These are phyloP conservation scores for Boletus eberwhitei DNA, from an alignment of 768 basidiomycete genomes.

Conservation along the genomic window DNA sequence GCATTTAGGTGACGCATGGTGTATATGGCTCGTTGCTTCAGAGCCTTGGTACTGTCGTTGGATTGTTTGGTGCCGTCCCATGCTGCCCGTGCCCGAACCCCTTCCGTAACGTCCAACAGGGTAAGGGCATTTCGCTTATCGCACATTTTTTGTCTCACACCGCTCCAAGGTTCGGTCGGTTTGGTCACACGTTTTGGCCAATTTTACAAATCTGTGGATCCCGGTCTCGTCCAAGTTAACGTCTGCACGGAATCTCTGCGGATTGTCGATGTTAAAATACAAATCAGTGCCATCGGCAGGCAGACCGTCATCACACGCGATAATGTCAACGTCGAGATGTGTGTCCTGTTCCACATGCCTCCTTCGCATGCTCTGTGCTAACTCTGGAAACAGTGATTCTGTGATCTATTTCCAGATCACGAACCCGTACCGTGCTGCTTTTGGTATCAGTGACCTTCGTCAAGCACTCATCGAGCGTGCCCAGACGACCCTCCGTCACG, in stretches of 20 bases:
- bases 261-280: slow-evolving; percentile 93
- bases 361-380: not conserved
- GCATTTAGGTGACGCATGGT: slow-evolving; percentile 67
- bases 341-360: not conserved
- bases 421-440: slow-evolving; percentile 91
- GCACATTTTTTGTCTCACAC: slow-evolving; percentile 15
- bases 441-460: slow-evolving; percentile 87
- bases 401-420: slow-evolving; percentile 91
- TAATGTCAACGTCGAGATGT: slow-evolving; percentile 95
- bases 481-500: slow-evolving; percentile 95
- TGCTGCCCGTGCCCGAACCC: slow-evolving; percentile 86
- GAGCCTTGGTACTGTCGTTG: slow-evolving; percentile 61
- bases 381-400: slow-evolving; percentile 58
- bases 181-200: slow-evolving; percentile 91
- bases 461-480: slow-evolving; percentile 81
- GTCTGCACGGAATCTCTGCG: slow-evolving; percentile 89
- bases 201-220: slow-evolving; percentile 95
- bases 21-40: slow-evolving; percentile 82
- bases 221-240: slow-evolving; percentile 88
- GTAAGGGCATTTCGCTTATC: slow-evolving; percentile 32
- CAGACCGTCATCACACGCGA: slow-evolving; percentile 93
- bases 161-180: slow-evolving; percentile 70
- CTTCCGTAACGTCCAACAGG: slow-evolving; percentile 82
- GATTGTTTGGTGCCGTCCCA: slow-evolving; percentile 71
- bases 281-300: slow-evolving; percentile 82